Conservation (phyloP, 2,329 filamentous ascomycete genomes). For the Geosmithia putterillii region DNA sequence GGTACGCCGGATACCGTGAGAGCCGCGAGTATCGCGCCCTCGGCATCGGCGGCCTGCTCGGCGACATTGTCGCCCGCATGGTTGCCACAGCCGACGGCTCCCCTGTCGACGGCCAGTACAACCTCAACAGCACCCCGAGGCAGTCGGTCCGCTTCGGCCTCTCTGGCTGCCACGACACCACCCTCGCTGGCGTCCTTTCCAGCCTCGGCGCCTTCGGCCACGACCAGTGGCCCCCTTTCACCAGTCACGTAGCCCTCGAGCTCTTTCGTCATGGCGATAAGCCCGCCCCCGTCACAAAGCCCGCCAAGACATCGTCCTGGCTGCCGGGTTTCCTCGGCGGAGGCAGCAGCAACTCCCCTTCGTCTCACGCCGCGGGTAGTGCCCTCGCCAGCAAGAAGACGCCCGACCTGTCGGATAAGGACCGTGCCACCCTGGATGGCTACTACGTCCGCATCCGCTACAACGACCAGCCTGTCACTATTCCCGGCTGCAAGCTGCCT, state of each 20-base stretch:
- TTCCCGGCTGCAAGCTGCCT: conserved; percentile 65
- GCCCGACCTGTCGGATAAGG: conserved; percentile 38
- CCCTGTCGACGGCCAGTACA: conserved; percentile 39
- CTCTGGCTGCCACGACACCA: conserved; percentile 88
- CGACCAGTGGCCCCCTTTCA: conserved; percentile 81
- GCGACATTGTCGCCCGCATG: conserved; percentile 71
- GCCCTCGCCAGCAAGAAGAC: conserved; percentile 50
- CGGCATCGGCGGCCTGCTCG: conserved; percentile 75
- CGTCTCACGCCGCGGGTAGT: conserved; percentile 5
- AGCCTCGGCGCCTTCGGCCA: conserved; percentile 68
- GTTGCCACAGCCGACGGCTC: conserved; percentile 48
- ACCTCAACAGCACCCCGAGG: conserved; percentile 25
- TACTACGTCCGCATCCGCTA: conserved; percentile 88
- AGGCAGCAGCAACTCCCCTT: neutral
- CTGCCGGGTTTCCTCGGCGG: conserved; percentile 10
- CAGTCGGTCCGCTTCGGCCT: conserved; percentile 56
- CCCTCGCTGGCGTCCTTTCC: conserved; percentile 65
- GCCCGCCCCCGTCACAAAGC: conserved; percentile 12
- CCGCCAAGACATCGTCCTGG: conserved; percentile 9
- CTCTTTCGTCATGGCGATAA: conserved; percentile 53
- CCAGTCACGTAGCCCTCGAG: conserved; percentile 83
- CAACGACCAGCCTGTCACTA: conserved; percentile 70
- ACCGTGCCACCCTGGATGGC: conserved; percentile 50
- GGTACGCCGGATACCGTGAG: conserved; percentile 81
- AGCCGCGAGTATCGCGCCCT: conserved; percentile 77